Percentiles rank a stretch among this genome's conserved stretches.
These are phyloP conservation scores for Zalerion maritima DNA, from an alignment of 495 filamentous ascomycete genomes.

Conservation along the genomic window DNA sequence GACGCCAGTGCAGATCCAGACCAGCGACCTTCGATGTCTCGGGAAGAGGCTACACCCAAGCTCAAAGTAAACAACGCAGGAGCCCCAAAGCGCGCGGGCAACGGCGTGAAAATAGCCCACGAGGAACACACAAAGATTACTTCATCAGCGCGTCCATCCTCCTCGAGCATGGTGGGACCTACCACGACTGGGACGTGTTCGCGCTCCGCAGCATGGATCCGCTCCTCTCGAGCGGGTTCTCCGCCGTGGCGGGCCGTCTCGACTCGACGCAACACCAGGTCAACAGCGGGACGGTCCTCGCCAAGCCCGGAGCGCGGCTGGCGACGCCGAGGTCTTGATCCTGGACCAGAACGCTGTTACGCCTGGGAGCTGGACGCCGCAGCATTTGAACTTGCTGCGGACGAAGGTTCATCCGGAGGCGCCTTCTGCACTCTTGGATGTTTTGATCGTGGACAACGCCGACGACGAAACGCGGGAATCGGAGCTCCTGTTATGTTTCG, in stretches of 20 bases:
- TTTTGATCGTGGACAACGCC: too few species aligned
- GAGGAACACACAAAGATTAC: slow-evolving; percentile 12
- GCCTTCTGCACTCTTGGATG: too few species aligned
- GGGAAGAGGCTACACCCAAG: too few species aligned
- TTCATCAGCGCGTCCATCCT: slow-evolving; percentile 7
- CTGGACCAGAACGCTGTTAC: slow-evolving; percentile 10
- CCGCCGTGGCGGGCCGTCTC: slow-evolving; percentile 6
- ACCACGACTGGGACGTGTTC: slow-evolving; percentile 12
- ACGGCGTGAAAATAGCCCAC: slow-evolving; percentile 5
- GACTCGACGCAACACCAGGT: slow-evolving; percentile 3
- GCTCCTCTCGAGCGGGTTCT: slow-evolving; percentile 8
- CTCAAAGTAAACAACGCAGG: slow-evolving; percentile 4
- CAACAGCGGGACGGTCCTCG: slow-evolving; percentile 12
- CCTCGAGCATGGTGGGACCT: slow-evolving; percentile 8
- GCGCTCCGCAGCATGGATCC: slow-evolving; percentile 5
- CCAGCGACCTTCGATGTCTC: too few species aligned
- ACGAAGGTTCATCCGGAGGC: too few species aligned
- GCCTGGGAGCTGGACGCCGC: slow-evolving; percentile 8
- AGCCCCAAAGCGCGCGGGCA: slow-evolving; percentile 4
- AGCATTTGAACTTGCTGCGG: slow-evolving; percentile 5
- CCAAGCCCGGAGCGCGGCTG: background rate
- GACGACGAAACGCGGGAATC: too few species aligned
- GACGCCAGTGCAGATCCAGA: too few species aligned
- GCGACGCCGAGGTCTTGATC: slow-evolving; percentile 10
- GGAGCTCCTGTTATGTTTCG: too few species aligned